These are phyloP conservation scores for Ustilago bromivora DNA, from an alignment of 1,284 basidiomycete species.

Conservation along the genomic window DNA sequence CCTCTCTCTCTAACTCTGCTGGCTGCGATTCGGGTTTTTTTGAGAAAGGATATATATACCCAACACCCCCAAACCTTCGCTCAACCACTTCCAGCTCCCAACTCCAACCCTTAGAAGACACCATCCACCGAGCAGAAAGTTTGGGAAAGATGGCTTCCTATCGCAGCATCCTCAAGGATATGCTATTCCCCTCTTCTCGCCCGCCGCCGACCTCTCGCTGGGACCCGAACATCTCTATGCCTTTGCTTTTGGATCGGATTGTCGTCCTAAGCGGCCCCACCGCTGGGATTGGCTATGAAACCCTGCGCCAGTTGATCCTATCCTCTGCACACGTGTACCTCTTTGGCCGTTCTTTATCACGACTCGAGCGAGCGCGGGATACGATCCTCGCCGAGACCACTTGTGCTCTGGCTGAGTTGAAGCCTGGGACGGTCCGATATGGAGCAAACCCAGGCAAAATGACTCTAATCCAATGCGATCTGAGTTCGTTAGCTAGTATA, in stretches of 20 bases:
- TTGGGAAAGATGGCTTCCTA: constrained; percentile 34
- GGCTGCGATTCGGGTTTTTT: no score
- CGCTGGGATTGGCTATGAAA: constrained; percentile 59
- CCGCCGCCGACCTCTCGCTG: constrained; percentile 12
- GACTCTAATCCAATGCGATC: constrained; percentile 47
- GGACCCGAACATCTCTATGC: constrained; percentile 31
- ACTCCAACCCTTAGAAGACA: neutral
- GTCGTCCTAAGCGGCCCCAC: constrained; percentile 64
- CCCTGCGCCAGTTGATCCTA: constrained; percentile 47
- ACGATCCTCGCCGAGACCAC: constrained; percentile 22
- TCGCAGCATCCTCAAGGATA: constrained; percentile 20
- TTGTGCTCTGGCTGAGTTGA: neutral
- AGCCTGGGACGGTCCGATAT: neutral
- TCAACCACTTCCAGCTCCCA: neutral
- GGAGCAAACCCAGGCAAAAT: constrained; percentile 28
- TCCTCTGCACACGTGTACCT: constrained; percentile 61
- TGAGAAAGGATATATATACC: no score
- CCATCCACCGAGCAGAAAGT: neutral
- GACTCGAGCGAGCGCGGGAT: constrained; percentile 11
- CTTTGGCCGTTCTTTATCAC: constrained; percentile 24
- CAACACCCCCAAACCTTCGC: neutral
- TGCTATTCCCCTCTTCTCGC: constrained; percentile 14
- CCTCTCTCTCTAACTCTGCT: no score
- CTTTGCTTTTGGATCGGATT: constrained; percentile 37
- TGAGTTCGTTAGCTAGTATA: constrained; percentile 43